Conservation (phyloP, 116 monocot genomes). For the Zostera marina region DNA sequence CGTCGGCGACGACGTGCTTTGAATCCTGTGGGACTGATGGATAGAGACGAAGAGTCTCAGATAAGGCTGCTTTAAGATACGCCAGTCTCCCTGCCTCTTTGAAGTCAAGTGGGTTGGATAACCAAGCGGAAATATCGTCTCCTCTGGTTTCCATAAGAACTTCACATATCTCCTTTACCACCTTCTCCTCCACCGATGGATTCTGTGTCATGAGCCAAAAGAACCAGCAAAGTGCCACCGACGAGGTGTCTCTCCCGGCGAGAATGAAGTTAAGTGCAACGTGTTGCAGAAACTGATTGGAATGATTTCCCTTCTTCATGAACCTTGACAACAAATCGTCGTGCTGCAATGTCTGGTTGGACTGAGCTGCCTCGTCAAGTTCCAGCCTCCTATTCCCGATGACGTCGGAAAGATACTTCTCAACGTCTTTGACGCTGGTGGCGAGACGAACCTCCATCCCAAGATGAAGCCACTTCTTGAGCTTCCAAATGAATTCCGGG, state of each 20-base stretch:
- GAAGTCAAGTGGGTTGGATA: conserved; percentile 2
- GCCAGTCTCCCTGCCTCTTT: conserved; percentile 9
- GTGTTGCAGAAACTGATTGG: not conserved
- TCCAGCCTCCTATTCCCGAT: conserved; percentile 2
- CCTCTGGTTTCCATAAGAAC: conserved; percentile 4
- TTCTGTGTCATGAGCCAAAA: conserved; percentile 6
- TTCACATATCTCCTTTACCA: conserved; percentile 3
- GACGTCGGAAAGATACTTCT: conserved; percentile 5
- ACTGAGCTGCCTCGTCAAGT: not conserved
- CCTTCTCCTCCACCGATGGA: conserved; percentile 4
- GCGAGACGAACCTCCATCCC: conserved; percentile 9
- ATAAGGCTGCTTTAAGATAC: conserved; percentile 8
- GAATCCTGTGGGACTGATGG: conserved; percentile 14
- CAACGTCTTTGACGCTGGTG: conserved; percentile 4
- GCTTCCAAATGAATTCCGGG: conserved; percentile 11
- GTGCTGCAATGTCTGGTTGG: not conserved
- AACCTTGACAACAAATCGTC: conserved; percentile 18
- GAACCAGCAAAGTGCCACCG: conserved; percentile 17
- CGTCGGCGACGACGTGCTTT: conserved; percentile 8
- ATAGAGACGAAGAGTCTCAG: conserved; percentile 13
- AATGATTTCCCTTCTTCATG: conserved; percentile 7
- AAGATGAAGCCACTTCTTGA: conserved; percentile 10
- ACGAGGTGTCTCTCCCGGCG: conserved; percentile 15
- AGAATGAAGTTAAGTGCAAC: conserved; percentile 15
- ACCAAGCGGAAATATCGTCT: not conserved